These are phyloP conservation scores for Trichoderma gracile DNA, from an alignment of 2,329 filamentous ascomycete genomes.

Conservation along the genomic window DNA sequence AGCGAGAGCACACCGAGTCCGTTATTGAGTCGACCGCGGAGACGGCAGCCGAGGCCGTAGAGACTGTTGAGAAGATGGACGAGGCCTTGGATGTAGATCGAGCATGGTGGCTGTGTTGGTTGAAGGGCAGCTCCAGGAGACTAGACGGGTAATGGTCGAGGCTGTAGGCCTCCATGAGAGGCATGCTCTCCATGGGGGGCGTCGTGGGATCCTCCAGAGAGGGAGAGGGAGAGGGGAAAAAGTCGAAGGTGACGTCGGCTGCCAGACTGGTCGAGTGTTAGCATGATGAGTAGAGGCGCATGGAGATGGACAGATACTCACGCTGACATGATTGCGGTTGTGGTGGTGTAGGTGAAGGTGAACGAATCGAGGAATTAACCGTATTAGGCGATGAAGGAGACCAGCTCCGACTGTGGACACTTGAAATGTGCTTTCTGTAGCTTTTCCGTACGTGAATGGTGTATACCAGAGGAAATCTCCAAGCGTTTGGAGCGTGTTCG, in stretches of 20 bases:
- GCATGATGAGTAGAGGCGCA: constrained; percentile 22
- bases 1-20: constrained; percentile 67
- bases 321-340: constrained; percentile 38
- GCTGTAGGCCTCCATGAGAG: constrained; percentile 42
- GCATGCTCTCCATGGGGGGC: constrained; percentile 32
- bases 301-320: constrained; percentile 32
- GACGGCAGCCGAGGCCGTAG: constrained; percentile 13
- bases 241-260: constrained; percentile 64
- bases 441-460: not conserved
- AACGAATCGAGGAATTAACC: not conserved
- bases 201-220: constrained; percentile 36
- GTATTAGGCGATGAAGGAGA: constrained; percentile 24
- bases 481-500: constrained; percentile 20
- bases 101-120: constrained; percentile 51
- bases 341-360: constrained; percentile 19
- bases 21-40: constrained; percentile 58
- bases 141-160: constrained; percentile 51
- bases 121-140: constrained; percentile 57
- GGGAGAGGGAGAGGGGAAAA: constrained; percentile 48
- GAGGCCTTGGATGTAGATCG: constrained; percentile 66
- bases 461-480: not conserved
- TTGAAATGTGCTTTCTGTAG: not conserved
- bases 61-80: constrained; percentile 60
- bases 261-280: constrained; percentile 51
- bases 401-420: constrained; percentile 29